Evolutionary conservation across 257 asterid genomes (phyloP).

Genomic region (Mitragyna speciosa): DNA sequence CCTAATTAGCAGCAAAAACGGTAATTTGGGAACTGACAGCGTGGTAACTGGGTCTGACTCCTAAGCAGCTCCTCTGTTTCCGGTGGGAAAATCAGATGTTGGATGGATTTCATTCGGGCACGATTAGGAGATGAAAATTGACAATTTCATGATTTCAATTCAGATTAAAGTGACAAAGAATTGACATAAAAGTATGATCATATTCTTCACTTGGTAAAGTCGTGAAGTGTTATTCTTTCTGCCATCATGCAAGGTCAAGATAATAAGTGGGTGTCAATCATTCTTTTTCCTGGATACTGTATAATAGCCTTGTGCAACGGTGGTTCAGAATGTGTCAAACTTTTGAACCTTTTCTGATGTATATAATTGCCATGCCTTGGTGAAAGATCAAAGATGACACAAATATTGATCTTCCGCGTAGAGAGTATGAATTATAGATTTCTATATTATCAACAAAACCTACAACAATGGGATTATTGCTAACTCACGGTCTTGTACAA

Average conservation of each 20-base stretch:
- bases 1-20: conserved; percentile 43
- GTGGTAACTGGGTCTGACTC: conserved; percentile 22
- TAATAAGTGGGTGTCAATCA: not conserved
- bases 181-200: not conserved
- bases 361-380: not conserved
- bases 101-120: not conserved
- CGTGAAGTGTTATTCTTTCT: not conserved
- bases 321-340: not conserved
- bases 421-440: not conserved
- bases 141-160: not conserved
- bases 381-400: not conserved
- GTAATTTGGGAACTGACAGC: conserved; percentile 26
- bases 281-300: conserved; percentile 1
- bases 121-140: not conserved
- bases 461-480: too few relatives aligned
- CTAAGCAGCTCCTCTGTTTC: conserved; percentile 10
- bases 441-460: too few relatives aligned
- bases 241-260: not conserved
- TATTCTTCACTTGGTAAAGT: not conserved
- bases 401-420: not conserved
- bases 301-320: not conserved
- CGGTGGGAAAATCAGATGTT: not conserved
- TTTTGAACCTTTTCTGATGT: conserved; percentile 1
- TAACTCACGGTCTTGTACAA: too few relatives aligned
- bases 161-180: not conserved